Evolutionary conservation across 2,329 filamentous ascomycete genomes (phyloP).

Genomic region (Chaetomium olivaceum): DNA sequence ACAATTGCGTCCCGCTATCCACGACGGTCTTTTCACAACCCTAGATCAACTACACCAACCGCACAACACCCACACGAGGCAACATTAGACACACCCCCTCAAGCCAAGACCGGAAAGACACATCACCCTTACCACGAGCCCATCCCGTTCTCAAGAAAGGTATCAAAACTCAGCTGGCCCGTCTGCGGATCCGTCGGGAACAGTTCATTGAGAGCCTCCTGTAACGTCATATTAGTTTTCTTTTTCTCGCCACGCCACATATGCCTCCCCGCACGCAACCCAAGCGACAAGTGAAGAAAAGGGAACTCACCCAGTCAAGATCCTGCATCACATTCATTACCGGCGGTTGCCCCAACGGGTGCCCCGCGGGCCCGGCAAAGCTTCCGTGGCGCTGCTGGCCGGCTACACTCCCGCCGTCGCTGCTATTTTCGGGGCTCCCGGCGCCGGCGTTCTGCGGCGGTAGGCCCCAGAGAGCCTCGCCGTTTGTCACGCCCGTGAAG

Average conservation of each 20-base stretch:
- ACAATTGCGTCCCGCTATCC: not conserved
- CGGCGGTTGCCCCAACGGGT: constrained; percentile 8
- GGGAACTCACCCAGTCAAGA: constrained; percentile 64
- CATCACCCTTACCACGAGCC: not conserved
- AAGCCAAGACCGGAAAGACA: no score
- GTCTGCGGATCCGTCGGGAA: constrained; percentile 35
- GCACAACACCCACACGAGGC: not conserved
- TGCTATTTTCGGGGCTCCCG: constrained; percentile 45
- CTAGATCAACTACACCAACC: not conserved
- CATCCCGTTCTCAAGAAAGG: constrained; percentile 14
- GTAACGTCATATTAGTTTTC: not conserved
- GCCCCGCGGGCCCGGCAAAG: constrained; percentile 15
- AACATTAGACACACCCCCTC: not conserved
- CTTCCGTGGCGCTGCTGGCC: constrained; percentile 29
- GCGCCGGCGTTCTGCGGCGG: constrained; percentile 39
- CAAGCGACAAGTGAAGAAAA: not conserved
- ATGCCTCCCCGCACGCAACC: not conserved
- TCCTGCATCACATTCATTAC: constrained; percentile 46
- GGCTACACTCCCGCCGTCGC: constrained; percentile 43
- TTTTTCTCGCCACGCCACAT: not conserved
- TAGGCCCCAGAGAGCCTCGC: constrained; percentile 49
- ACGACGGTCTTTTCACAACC: not conserved
- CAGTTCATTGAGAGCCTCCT: constrained; percentile 30
- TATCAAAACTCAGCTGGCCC: constrained; percentile 29
- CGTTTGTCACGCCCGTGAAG: constrained; percentile 51